Base-by-base conservation (phyloP, 441 rosid genomes). In the Pelargonium hybrid region DNA sequence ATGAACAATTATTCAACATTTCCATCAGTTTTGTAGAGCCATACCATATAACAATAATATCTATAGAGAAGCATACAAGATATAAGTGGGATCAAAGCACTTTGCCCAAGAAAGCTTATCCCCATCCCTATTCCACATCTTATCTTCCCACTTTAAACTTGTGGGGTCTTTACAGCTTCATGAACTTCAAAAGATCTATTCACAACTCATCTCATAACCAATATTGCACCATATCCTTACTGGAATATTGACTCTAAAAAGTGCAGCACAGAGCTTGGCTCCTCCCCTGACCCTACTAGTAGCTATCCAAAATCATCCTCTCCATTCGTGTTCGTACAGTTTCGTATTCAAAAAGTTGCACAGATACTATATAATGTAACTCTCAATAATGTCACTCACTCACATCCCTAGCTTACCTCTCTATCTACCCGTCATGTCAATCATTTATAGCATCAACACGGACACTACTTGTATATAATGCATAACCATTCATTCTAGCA, bases 51-150 rank as follows among this genome's bases (percentile, higher is more conserved):
- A 54, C 25, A 54, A 54, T 18, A 17, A 17, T 54, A 54, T 54
- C 61, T 25, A 54, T 25, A 6, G 6, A 54, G 61, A 34, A 17
- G n/a, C 18, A 73, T 56, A 47, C 26, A 67, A 59, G 31, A 66
- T 29, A 67, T 18, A 69, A 79, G 87, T 77, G 81, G 79, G 70
- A 47, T 48, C 61, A 62, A 74, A 64, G 74, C 92, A 87, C 90
- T 84, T 66, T 73, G 84, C 80, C 90, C 89, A 72, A 87, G 83
- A 81, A 80, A 76, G 77, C 88, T 81, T 81, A 84, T 90, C 88
- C 67, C 91, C 87, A 82, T 84, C 81, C 83, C 84, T 76, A 31
- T 31, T 31, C 5, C 37, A 31, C 5, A 31, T 31, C 37, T 31
- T 31, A 31, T 31, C 37, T 31, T 31, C 4, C 37, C 37, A 31